phyloP scores from a whole-genome alignment of 106 monocot genomes.

The Dactylorhiza incarnata region DNA sequence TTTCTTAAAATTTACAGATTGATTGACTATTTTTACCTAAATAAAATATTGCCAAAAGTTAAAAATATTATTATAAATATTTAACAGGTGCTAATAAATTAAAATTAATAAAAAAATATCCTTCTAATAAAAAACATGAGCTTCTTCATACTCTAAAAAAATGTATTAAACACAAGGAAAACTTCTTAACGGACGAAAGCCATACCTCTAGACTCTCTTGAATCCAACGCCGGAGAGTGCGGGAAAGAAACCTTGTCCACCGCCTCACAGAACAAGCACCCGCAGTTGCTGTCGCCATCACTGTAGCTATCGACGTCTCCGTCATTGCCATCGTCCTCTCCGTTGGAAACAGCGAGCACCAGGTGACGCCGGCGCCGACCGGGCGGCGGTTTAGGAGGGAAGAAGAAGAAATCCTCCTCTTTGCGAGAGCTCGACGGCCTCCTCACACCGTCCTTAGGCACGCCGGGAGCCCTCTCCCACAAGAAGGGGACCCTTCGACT shows the following conservation, averaged over 20 bases:
- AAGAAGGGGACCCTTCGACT: conserved; percentile 43
- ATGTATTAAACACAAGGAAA: background rate
- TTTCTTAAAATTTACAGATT: too few species aligned
- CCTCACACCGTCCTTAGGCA: conserved; percentile 20
- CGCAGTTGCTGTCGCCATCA: background rate
- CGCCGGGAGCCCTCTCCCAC: conserved; percentile 60
- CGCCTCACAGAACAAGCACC: conserved; percentile 19
- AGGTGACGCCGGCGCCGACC: conserved; percentile 7
- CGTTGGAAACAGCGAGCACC: background rate
- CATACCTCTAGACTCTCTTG: conserved; percentile 9
- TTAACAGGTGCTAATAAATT: too few species aligned
- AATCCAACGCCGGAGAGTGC: conserved; percentile 16
- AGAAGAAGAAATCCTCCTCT: background rate
- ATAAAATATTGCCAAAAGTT: too few species aligned
- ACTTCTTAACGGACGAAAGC: conserved; percentile 3
- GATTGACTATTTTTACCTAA: too few species aligned
- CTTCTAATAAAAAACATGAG: too few species aligned
- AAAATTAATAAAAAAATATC: too few species aligned
- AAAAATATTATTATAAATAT: too few species aligned
- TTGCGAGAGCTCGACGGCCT: background rate
- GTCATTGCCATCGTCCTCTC: background rate
- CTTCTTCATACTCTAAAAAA: too few species aligned
- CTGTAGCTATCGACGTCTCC: conserved; percentile 7
- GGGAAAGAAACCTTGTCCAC: conserved; percentile 29
- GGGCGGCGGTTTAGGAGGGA: conserved; percentile 48